Evolutionary conservation across 805 yeast species (phyloP).

Genomic region (Myxozyma melibiosi): DNA sequence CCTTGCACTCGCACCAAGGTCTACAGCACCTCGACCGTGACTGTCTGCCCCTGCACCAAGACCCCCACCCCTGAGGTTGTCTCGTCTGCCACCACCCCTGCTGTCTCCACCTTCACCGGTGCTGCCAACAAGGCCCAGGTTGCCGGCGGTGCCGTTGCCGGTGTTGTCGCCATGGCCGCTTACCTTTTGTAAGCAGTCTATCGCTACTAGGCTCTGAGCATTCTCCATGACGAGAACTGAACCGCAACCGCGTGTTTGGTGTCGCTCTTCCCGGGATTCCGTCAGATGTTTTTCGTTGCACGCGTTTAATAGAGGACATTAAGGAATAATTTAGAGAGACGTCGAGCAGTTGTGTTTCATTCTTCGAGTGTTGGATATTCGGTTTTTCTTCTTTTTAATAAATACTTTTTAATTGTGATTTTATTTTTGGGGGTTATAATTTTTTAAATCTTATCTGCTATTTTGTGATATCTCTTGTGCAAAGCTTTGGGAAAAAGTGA

Average conservation of each 20-base stretch:
- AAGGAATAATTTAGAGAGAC: too few relatives aligned
- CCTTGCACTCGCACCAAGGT: slow-evolving; percentile 69
- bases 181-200: slow-evolving; percentile 33
- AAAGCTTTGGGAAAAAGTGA: too few relatives aligned
- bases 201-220: neutral
- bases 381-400: too few relatives aligned
- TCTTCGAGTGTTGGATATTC: too few relatives aligned
- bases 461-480: too few relatives aligned
- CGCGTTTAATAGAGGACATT: neutral
- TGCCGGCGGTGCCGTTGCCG: slow-evolving; percentile 51
- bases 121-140: slow-evolving; percentile 38
- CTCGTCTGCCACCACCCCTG: slow-evolving; percentile 30
- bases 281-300: neutral
- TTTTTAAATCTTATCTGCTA: too few relatives aligned
- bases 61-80: slow-evolving; percentile 37
- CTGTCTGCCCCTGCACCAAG: slow-evolving; percentile 41
- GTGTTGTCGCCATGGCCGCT: slow-evolving; percentile 49
- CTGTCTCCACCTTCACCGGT: slow-evolving; percentile 36
- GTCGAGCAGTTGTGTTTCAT: neutral
- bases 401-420: too few relatives aligned
- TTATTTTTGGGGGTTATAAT: too few relatives aligned
- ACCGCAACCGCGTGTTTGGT: neutral
- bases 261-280: neutral
- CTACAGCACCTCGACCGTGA: slow-evolving; percentile 38
- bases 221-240: neutral